Conservation (phyloP, 495 filamentous ascomycete species). For the Pyrenula massariospora region DNA sequence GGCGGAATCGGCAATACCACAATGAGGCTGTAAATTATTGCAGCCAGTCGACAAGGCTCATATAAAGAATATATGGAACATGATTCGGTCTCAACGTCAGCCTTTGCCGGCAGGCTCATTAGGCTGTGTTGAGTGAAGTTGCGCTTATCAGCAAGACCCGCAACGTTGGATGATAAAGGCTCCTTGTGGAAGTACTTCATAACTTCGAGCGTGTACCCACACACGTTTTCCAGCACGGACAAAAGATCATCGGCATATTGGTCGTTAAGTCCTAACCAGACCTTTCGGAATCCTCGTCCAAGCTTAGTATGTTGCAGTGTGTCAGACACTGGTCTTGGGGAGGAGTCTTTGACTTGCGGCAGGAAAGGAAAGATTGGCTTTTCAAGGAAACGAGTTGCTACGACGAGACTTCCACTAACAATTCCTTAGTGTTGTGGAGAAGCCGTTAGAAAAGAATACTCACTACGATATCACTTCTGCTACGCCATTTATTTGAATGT, state of each 20-base stretch:
- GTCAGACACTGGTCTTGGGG: slow-evolving; percentile 16
- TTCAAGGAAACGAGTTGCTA: slow-evolving; percentile 14
- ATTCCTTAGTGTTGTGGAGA: slow-evolving; percentile 1
- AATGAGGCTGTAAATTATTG: slow-evolving; percentile 21
- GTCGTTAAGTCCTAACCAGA: slow-evolving; percentile 17
- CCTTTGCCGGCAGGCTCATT: slow-evolving; percentile 17
- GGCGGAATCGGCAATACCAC: slow-evolving; percentile 29
- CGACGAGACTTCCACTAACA: slow-evolving; percentile 25
- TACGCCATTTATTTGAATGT: slow-evolving; percentile 19
- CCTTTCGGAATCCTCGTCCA: slow-evolving; percentile 16
- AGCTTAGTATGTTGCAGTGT: slow-evolving; percentile 11
- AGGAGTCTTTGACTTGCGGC: slow-evolving; percentile 13
- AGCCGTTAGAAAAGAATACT: slow-evolving; percentile 8
- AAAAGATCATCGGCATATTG: slow-evolving; percentile 20
- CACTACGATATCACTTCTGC: slow-evolving; percentile 25
- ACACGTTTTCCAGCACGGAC: slow-evolving; percentile 9
- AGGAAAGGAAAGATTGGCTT: slow-evolving; percentile 24
- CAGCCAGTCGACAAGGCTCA: slow-evolving; percentile 25
- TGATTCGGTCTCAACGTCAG: slow-evolving; percentile 8
- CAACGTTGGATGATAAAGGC: slow-evolving; percentile 6
- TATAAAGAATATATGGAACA: slow-evolving; percentile 16
- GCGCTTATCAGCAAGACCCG: slow-evolving; percentile 24
- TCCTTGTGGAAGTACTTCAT: slow-evolving; percentile 11
- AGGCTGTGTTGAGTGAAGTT: slow-evolving; percentile 23
- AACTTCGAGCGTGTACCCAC: slow-evolving; percentile 14